Evolutionary conservation across 2,329 filamentous ascomycete species (phyloP).

Genomic region (Phialophora tarda): DNA sequence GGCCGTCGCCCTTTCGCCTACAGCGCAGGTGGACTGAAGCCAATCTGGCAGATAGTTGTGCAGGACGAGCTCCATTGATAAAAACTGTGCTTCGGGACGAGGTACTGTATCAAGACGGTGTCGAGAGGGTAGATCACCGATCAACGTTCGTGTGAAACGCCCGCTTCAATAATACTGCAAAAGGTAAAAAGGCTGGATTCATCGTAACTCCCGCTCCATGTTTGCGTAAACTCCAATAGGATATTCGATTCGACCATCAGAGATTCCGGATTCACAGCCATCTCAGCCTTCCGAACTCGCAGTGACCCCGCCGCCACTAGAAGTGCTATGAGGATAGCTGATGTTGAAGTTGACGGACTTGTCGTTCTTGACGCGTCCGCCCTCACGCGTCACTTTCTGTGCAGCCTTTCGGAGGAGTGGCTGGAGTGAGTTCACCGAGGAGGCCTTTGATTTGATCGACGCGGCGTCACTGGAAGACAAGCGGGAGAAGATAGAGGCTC

Average conservation of each 20-base stretch:
- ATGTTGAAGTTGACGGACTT: conserved; percentile 14
- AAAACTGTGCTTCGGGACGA: not conserved
- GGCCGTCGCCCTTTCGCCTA: not conserved
- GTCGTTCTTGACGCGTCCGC: not conserved
- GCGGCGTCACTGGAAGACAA: conserved; percentile 13
- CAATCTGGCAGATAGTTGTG: not conserved
- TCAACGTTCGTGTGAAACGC: not conserved
- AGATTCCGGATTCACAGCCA: not conserved
- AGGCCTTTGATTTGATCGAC: conserved; percentile 9
- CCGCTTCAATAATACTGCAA: not conserved
- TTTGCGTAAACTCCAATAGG: not conserved
- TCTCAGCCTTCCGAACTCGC: not conserved
- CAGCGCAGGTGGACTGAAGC: not conserved
- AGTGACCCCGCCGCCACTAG: not conserved
- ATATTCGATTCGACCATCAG: not conserved
- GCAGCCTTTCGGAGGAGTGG: conserved; percentile 5
- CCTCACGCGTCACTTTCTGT: not conserved
- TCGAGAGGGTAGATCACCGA: not conserved
- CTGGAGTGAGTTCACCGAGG: conserved; percentile 14
- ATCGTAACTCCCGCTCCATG: not conserved
- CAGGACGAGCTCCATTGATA: not conserved
- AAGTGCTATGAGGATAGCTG: conserved; percentile 7
- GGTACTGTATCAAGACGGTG: not conserved
- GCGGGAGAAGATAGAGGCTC: conserved; percentile 9
- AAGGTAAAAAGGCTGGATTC: not conserved